These are phyloP conservation scores for Mycena galopus DNA, from an alignment of 768 basidiomycete species.

Conservation along the genomic window DNA sequence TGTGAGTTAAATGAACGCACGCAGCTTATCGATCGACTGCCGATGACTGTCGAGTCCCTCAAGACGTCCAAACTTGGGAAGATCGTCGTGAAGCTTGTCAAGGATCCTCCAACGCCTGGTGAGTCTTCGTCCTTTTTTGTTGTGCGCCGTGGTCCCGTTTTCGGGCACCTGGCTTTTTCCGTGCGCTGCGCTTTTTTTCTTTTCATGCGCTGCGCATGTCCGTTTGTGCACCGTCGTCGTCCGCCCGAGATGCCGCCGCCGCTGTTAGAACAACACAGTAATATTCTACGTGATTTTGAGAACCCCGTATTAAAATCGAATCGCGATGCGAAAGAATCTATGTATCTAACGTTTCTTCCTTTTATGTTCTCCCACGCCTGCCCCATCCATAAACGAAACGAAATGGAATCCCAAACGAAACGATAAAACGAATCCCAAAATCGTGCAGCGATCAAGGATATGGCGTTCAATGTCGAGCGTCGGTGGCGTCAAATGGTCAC, in stretches of 20 bases:
- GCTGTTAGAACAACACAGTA: slow-evolving; percentile 29
- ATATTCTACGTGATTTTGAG: slow-evolving; percentile 45
- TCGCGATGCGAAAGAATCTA: slow-evolving; percentile 42
- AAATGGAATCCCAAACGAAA: slow-evolving; percentile 19
- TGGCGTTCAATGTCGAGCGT: slow-evolving; percentile 89
- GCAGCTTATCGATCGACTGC: slow-evolving; percentile 88
- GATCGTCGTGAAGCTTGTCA: slow-evolving; percentile 80
- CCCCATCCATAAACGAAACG: slow-evolving; percentile 41
- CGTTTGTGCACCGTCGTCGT: slow-evolving; percentile 14
- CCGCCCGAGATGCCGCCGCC: slow-evolving; percentile 15
- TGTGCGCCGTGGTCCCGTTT: slow-evolving; percentile 8
- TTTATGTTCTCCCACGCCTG: slow-evolving; percentile 53
- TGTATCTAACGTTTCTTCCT: slow-evolving; percentile 77
- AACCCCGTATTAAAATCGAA: slow-evolving; percentile 51
- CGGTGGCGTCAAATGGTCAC: slow-evolving; percentile 80
- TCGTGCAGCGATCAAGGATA: slow-evolving; percentile 89
- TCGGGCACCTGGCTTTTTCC: slow-evolving; percentile 9
- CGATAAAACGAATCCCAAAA: slow-evolving; percentile 23
- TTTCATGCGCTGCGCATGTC: slow-evolving; percentile 10
- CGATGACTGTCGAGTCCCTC: slow-evolving; percentile 77
- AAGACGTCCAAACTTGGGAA: slow-evolving; percentile 84
- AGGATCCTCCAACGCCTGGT: slow-evolving; percentile 84
- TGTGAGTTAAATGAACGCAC: slow-evolving; percentile 21
- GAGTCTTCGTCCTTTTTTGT: slow-evolving; percentile 61
- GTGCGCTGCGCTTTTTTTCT: slow-evolving; percentile 40